These are phyloP conservation scores for Cyclotella kingstonii DNA, from an alignment of 108 stramenopile genomes.

Conservation along the genomic window DNA sequence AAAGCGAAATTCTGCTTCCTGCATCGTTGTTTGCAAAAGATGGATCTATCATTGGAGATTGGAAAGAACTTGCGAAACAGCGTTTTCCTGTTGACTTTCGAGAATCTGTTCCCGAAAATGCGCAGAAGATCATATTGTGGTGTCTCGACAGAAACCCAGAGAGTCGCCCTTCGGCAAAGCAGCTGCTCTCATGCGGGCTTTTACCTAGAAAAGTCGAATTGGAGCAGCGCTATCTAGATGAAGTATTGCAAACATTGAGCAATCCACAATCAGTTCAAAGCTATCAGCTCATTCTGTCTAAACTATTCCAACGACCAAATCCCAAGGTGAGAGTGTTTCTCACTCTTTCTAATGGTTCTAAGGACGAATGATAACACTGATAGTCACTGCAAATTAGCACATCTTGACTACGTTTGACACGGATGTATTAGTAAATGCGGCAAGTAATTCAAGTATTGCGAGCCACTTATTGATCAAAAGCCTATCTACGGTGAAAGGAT, in stretches of 20 bases:
- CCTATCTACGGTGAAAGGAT: slow-evolving; percentile 35
- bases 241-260: slow-evolving; percentile 72
- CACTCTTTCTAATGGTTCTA: neutral
- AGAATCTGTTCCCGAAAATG: slow-evolving; percentile 50
- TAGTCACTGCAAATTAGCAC: neutral
- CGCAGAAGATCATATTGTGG: slow-evolving; percentile 72
- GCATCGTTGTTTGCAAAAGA: slow-evolving; percentile 26
- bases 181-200: slow-evolving; percentile 53
- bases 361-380: neutral
- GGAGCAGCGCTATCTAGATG: slow-evolving; percentile 72
- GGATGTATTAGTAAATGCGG: slow-evolving; percentile 66
- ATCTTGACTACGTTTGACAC: slow-evolving; percentile 72
- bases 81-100: slow-evolving; percentile 60
- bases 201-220: slow-evolving; percentile 76
- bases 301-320: slow-evolving; percentile 59
- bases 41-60: slow-evolving; percentile 20
- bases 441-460: slow-evolving; percentile 28
- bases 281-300: slow-evolving; percentile 57
- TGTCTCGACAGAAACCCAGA: slow-evolving; percentile 63
- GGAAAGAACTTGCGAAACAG: slow-evolving; percentile 25
- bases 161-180: slow-evolving; percentile 63
- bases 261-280: slow-evolving; percentile 68
- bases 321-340: slow-evolving; percentile 20
- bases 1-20: no score
- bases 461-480: slow-evolving; percentile 22